phyloP scores from a whole-genome alignment of 2,329 filamentous ascomycete genomes.

The Cordyceps militaris region DNA sequence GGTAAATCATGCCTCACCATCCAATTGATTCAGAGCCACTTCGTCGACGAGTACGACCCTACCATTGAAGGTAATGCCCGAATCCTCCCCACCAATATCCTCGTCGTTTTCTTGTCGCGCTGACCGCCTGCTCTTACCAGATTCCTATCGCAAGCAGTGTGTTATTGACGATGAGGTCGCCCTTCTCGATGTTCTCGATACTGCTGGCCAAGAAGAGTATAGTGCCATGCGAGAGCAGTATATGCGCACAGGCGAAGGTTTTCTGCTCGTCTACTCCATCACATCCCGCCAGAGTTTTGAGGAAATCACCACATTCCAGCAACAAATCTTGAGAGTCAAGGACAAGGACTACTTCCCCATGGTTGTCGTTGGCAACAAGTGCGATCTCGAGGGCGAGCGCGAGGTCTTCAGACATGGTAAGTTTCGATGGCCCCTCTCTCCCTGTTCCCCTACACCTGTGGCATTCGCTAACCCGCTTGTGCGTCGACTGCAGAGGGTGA shows the following conservation, averaged over 20 bases:
- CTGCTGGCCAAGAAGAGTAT: conserved; percentile 97
- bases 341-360: conserved; percentile 99
- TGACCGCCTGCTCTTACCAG: conserved; percentile 40
- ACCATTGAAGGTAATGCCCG: conserved; percentile 83
- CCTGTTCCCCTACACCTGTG: not conserved
- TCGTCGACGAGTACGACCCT: conserved; percentile 98
- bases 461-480: conserved; percentile 10
- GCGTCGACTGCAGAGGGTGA: conserved; percentile 65
- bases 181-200: conserved; percentile 95
- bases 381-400: conserved; percentile 89
- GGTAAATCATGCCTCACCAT: conserved; percentile 99
- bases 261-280: conserved; percentile 96
- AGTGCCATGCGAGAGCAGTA: conserved; percentile 99
- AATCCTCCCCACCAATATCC: not conserved
- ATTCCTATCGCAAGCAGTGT: conserved; percentile 99
- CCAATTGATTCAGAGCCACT: conserved; percentile 91
- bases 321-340: conserved; percentile 97
- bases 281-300: conserved; percentile 96
- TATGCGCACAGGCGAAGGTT: conserved; percentile 98
- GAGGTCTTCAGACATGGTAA: conserved; percentile 87
- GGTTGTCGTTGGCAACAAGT: conserved; percentile 98
- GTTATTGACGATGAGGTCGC: conserved; percentile 98
- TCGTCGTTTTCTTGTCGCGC: not conserved
- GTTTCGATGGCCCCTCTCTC: conserved; percentile 24
- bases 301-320: conserved; percentile 97